Percentiles rank a stretch among this genome's conserved stretches.
Conservation (phyloP, 2,329 filamentous ascomycete species). For the Xylariaceae sp. region DNA sequence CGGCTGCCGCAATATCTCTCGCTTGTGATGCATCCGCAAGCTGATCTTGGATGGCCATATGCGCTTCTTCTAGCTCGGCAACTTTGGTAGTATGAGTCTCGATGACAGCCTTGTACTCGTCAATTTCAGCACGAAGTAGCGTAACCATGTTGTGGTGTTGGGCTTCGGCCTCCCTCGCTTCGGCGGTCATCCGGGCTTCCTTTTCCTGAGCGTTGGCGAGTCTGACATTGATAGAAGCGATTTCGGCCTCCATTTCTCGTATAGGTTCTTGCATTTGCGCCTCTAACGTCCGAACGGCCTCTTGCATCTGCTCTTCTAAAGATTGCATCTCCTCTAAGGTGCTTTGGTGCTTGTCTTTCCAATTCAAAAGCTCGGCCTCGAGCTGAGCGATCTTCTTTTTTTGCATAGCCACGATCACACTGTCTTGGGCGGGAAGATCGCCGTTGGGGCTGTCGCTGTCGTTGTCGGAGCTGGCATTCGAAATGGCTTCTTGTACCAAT, state of each 20-base stretch:
- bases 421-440: conserved; percentile 27
- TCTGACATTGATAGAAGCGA: conserved; percentile 49
- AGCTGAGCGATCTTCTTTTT: conserved; percentile 58
- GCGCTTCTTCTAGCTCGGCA: conserved; percentile 66
- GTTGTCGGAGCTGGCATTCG: conserved; percentile 15
- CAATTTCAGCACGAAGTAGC: conserved; percentile 66
- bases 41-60: conserved; percentile 59
- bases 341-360: conserved; percentile 70
- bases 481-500: conserved; percentile 39
- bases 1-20: conserved; percentile 46
- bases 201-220: conserved; percentile 39
- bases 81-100: conserved; percentile 63
- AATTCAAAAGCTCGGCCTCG: conserved; percentile 64
- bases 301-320: conserved; percentile 66
- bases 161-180: conserved; percentile 44
- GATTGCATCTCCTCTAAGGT: conserved; percentile 64
- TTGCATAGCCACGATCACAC: conserved; percentile 37
- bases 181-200: conserved; percentile 35
- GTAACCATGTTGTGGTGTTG: conserved; percentile 56
- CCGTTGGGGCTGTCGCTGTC: conserved; percentile 25
- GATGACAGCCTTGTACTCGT: conserved; percentile 73
- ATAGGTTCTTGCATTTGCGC: conserved; percentile 59
- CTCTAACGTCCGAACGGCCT: conserved; percentile 70
- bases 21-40: conserved; percentile 60
- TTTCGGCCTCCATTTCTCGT: conserved; percentile 60